Evolutionary conservation across 2,329 filamentous ascomycete genomes (phyloP), one percentile per base, ranked within the genome.

Genomic region (Curvularia sp.): DNA sequence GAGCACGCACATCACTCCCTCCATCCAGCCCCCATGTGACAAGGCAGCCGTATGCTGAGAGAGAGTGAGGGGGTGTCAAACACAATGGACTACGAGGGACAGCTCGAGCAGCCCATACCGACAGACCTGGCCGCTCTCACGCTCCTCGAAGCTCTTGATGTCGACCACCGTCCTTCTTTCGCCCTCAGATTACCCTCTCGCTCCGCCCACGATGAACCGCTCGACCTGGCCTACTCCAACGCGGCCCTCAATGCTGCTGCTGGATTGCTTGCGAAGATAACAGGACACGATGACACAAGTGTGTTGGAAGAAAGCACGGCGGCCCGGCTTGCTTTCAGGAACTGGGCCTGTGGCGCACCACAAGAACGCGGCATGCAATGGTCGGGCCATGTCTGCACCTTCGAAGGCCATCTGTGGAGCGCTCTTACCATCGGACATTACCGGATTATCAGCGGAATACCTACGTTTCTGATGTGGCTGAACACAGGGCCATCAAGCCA

Each of bases 371-470:
- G 71, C 30, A 13, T 49, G 2, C 49, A 58, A 5, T 39, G 50
- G 5, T 61, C 52, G 8, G 67, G 60, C 13, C 65, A 55, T 30
- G 55, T 62, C 9, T 72, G 72, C 44, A 57, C 64, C 28, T 75
- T 65, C n/a, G 66, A 66, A 42, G 68, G 67, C 7, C 50, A 68
- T 49, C 47, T 71, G 9, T 77, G 73, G 72, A 71, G 64, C 4
- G 66, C 65, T 22, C 66, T 67, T 7, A 56, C 53, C 1, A 24
- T 76, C 0, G 58, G 64, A 4, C 60, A 64, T 20, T 67, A 69
- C 49, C 69, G 61, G 42, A 61, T 75, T n/a, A 56, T 76, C n/a
- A 75, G 71, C 49, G 74, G 73, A n/a, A 24, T 68, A 4, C 56
- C 55, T 1, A 53, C 54, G n/a, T 49, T 47, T 15, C 52, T 66